Percentiles rank a stretch among this genome's conserved stretches.
Evolutionary conservation across 2,329 filamentous ascomycete species (phyloP).

Genomic region (Herpotrichia juniperi): DNA sequence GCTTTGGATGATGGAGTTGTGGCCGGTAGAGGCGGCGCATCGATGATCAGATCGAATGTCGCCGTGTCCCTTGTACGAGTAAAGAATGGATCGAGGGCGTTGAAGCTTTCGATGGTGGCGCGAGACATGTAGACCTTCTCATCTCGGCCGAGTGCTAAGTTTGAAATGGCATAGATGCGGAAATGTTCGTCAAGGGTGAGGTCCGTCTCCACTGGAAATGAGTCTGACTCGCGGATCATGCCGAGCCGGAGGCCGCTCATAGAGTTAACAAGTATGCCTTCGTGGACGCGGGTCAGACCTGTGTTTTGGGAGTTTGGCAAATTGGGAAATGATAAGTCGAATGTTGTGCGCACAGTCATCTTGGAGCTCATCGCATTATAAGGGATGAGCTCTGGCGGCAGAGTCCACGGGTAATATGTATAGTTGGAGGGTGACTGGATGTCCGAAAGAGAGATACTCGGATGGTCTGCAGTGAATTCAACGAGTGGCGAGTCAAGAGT

Average conservation of each 20-base stretch:
- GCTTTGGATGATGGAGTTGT: conserved; percentile 18
- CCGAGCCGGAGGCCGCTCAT: conserved; percentile 67
- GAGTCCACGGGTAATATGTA: conserved; percentile 91
- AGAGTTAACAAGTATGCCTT: conserved; percentile 66
- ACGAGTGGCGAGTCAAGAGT: conserved; percentile 64
- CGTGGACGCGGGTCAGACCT: conserved; percentile 61
- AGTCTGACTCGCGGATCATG: conserved; percentile 67
- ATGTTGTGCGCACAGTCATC: conserved; percentile 72
- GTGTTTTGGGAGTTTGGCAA: conserved; percentile 57
- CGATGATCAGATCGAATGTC: conserved; percentile 75
- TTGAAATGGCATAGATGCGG: conserved; percentile 81
- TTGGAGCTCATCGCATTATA: conserved; percentile 76
- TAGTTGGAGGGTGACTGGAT: conserved; percentile 72
- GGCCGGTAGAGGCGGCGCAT: conserved; percentile 47
- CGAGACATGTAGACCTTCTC: conserved; percentile 83
- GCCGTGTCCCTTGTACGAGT: conserved; percentile 75
- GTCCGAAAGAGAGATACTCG: conserved; percentile 61
- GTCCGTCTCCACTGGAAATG: conserved; percentile 45
- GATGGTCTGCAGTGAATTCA: conserved; percentile 59
- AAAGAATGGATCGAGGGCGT: conserved; percentile 83
- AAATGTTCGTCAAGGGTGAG: conserved; percentile 55
- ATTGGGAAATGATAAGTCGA: conserved; percentile 71
- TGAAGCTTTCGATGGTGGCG: conserved; percentile 69
- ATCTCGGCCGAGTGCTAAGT: conserved; percentile 81
- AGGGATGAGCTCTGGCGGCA: conserved; percentile 77